phyloP scores from a whole-genome alignment of 225 moss, liverwort and hornwort species.

The Pseudoscleropodium purum region DNA sequence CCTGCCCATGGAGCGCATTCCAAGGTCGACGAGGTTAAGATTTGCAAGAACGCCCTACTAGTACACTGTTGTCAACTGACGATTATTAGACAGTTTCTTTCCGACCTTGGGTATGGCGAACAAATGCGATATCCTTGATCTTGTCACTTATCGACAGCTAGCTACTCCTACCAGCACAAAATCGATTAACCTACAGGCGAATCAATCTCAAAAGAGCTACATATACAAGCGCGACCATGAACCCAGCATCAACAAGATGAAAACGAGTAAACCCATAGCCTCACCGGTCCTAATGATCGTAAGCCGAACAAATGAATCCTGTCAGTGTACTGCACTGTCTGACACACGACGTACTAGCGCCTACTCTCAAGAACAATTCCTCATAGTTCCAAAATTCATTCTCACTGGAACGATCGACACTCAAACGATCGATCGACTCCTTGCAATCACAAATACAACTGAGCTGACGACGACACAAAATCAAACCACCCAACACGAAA shows the following conservation, averaged over 20 bases:
- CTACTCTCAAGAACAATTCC: not conserved
- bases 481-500: not conserved
- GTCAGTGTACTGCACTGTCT: not conserved
- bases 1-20: constrained; percentile 24
- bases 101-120: not conserved
- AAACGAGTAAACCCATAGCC: not conserved
- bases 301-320: not conserved
- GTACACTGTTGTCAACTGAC: not conserved
- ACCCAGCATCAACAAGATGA: not conserved
- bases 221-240: not conserved
- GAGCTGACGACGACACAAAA: not conserved
- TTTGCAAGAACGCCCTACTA: not conserved
- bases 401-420: not conserved
- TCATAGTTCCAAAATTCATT: not conserved
- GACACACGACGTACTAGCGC: not conserved
- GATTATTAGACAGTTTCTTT: not conserved
- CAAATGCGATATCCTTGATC: not conserved
- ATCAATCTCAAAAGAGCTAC: not conserved
- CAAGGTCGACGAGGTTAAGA: not conserved
- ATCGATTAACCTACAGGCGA: not conserved
- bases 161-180: not conserved
- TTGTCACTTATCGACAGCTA: not conserved
- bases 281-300: not conserved
- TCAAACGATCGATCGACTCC: not conserved
- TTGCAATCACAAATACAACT: not conserved